Evolutionary conservation across 441 rosid species (phyloP), one percentile per base, ranked within the genome.

Genomic region (Euphorbia schlechtendalii): DNA sequence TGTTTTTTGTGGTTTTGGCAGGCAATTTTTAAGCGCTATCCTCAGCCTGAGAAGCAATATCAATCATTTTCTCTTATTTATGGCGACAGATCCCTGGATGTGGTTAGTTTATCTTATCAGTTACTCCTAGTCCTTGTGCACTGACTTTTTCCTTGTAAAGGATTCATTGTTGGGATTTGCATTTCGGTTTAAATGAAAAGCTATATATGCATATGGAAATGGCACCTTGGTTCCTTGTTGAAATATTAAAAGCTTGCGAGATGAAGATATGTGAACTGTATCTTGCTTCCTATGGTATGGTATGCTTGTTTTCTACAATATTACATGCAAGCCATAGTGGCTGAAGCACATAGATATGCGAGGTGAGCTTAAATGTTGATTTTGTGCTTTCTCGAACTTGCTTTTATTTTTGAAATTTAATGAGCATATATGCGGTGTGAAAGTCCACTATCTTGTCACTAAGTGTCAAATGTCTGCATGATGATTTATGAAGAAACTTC

Each of bases 41-140:
- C 92, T 34, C 90, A 92, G 59, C 98, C 96, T 17, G 98, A 86
- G 76, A 92, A 89, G 84, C 96, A 92, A 70, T 89, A 87, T 69
- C 98, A 89, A 73, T 92, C 98, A 15, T 89, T 92, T 82, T 92
- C 98, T 56, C 93, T 92, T 57, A 87, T 89, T 74, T 92, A 89
- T 68, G 74, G 74, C 69, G 88, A 92, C 56, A 87, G 96, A 71
- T 92, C 98, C 27, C 65, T 92, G 77, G 98, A 92, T 81, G 66
- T 92, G 96, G 98, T 92, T 71, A 83, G 86, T 60, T 21, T 58
- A 34, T 38, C n/a, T 15, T 15, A 21, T 41, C 34, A 36, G 28
- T 15, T 15, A 5, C 25, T 18, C 52, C 32, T 60, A 40, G 51
- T 25, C 28, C 57, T 40, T 45, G 30, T 4, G n/a, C 25, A 30